These are phyloP conservation scores for Lindgomyces ingoldianus DNA, from an alignment of 495 filamentous ascomycete species.

Conservation along the genomic window DNA sequence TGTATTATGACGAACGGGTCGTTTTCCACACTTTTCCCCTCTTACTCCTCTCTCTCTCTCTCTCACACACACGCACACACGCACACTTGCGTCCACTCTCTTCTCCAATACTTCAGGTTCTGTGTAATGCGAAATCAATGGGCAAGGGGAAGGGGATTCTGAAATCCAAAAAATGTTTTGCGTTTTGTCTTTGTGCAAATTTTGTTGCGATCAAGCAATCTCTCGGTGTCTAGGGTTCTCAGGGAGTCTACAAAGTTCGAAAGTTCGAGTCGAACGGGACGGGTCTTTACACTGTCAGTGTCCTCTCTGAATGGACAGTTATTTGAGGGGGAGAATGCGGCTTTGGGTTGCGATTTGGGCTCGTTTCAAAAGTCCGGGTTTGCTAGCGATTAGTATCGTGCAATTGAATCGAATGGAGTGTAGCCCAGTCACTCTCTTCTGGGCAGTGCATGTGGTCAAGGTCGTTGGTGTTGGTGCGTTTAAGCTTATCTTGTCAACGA, in stretches of 20 bases:
- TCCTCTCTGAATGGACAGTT: background rate
- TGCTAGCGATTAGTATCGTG: background rate
- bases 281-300: no score
- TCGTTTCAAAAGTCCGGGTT: background rate
- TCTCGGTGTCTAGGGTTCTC: background rate
- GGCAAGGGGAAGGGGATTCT: background rate
- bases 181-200: background rate
- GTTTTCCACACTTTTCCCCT: background rate
- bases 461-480: no score
- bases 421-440: background rate
- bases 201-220: background rate
- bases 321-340: no score
- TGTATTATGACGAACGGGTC: conserved; percentile 37
- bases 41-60: conserved; percentile 6
- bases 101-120: conserved; percentile 6
- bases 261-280: no score
- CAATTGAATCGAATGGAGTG: background rate
- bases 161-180: conserved; percentile 14
- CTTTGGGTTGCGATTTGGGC: background rate
- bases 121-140: conserved; percentile 1
- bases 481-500: no score
- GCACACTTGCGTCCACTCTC: conserved; percentile 1
- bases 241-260: background rate
- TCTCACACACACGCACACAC: no score
- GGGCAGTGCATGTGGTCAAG: no score